A percentile compares a stretch with the other conserved stretches of the same genome.
Conservation (phyloP, 257 asterid genomes). For the Capsicum baccatum region DNA sequence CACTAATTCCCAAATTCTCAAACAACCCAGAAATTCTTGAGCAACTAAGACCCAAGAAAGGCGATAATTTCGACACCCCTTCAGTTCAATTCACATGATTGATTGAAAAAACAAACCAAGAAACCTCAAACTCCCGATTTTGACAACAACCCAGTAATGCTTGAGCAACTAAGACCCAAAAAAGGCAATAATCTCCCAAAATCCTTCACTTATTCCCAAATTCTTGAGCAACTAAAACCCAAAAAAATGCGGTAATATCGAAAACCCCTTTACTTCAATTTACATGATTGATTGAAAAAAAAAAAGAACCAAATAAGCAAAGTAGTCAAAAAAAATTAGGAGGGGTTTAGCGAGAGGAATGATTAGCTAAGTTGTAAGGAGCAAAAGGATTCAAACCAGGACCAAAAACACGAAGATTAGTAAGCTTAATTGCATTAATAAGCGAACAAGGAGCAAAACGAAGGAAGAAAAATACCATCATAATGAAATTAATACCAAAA, state of each 20-base stretch:
- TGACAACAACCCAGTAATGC: conserved; percentile 15
- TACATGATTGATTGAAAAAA: conserved; percentile 37
- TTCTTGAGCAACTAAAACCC: conserved; percentile 30
- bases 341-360: conserved; percentile 74
- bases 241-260: background rate
- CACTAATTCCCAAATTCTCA: background rate
- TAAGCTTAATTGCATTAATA: conserved; percentile 32
- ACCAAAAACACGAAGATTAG: conserved; percentile 80
- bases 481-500: background rate
- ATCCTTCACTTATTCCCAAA: conserved; percentile 10
- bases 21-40: background rate
- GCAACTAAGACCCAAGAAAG: conserved; percentile 21
- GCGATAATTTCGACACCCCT: background rate
- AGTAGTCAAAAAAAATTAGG: background rate
- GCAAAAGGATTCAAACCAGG: conserved; percentile 96
- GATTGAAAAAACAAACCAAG: background rate
- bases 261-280: background rate
- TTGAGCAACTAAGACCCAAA: conserved; percentile 18
- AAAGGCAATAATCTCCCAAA: background rate
- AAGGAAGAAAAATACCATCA: background rate
- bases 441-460: background rate
- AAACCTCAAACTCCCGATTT: background rate
- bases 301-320: background rate
- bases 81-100: conserved; percentile 37
- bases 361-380: conserved; percentile 75